Percentiles rank a stretch among this genome's conserved stretches.
phyloP scores from a whole-genome alignment of 1,284 basidiomycete species.

The Ceratobasidium sp. region DNA sequence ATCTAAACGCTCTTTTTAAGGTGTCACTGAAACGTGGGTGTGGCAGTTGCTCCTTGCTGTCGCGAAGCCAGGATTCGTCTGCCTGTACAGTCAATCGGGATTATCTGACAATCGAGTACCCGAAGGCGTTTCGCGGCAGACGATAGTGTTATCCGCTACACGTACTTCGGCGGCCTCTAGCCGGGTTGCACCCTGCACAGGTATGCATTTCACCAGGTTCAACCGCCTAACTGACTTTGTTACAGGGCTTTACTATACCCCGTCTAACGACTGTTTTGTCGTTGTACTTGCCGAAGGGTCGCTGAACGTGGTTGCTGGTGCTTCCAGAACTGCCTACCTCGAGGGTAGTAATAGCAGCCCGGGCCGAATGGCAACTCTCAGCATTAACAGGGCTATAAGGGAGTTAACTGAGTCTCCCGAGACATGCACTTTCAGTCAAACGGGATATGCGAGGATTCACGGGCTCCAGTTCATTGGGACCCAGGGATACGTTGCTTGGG shows the following conservation, averaged over 20 bases:
- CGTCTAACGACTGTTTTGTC: constrained; percentile 59
- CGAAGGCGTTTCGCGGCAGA: constrained; percentile 2
- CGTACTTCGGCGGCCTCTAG: constrained; percentile 58
- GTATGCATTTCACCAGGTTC: constrained; percentile 59
- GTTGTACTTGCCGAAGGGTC: constrained; percentile 72
- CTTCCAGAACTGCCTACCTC: constrained; percentile 52
- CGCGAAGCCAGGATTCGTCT: constrained; percentile 33
- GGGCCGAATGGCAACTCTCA: neutral
- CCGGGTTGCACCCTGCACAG: constrained; percentile 57
- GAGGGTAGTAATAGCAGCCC: neutral
- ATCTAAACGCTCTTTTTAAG: constrained; percentile 62
- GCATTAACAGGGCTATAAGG: constrained; percentile 16
- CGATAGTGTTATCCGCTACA: constrained; percentile 3
- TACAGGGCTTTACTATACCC: constrained; percentile 64
- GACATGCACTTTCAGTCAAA: neutral
- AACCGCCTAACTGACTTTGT: constrained; percentile 48
- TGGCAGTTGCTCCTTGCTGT: constrained; percentile 34
- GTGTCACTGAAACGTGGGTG: constrained; percentile 45
- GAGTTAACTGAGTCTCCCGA: constrained; percentile 12
- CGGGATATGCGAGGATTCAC: constrained; percentile 34
- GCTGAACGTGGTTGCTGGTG: constrained; percentile 62
- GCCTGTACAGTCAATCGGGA: constrained; percentile 1
- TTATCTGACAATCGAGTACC: constrained; percentile 6
- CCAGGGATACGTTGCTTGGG: constrained; percentile 16
- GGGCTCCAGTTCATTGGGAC: constrained; percentile 10